Percentiles rank a stretch among this genome's conserved stretches.
Evolutionary conservation across 202 grass and related monocot genomes (phyloP).

Genomic region (Bolboschoenoplectus hybrid): DNA sequence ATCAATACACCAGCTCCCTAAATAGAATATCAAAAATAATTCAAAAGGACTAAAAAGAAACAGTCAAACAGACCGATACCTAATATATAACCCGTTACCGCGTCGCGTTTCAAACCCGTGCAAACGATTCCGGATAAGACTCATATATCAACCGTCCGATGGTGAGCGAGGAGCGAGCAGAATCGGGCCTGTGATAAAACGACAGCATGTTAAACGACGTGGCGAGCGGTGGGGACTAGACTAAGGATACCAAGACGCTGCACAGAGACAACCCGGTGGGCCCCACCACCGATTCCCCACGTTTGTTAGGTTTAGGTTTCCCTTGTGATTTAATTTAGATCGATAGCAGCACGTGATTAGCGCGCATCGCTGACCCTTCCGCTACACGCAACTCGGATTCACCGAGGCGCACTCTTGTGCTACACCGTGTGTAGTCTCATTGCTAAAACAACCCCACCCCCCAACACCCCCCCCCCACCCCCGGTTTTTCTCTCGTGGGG

Average conservation of each 20-base stretch:
- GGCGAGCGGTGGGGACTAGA: neutral
- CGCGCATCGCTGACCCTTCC: neutral
- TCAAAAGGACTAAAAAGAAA: neutral
- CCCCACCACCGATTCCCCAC: constrained; percentile 8
- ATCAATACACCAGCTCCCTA: no score
- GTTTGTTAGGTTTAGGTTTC: neutral
- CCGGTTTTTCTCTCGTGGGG: no score
- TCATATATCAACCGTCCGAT: neutral
- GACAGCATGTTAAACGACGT: neutral
- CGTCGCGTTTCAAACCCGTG: neutral
- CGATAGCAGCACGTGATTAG: constrained; percentile 19
- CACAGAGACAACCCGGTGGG: neutral
- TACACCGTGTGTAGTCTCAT: neutral
- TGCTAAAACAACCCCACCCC: no score
- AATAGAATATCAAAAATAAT: no score
- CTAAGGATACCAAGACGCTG: neutral
- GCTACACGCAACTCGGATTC: neutral
- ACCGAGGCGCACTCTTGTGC: neutral
- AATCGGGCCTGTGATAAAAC: neutral
- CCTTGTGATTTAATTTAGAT: neutral
- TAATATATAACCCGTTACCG: neutral
- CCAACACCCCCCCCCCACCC: no score
- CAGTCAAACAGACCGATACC: neutral
- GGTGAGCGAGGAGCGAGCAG: neutral
- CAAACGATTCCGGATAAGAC: neutral